Evolutionary conservation across 169 alveolate genomes (phyloP).

Genomic region (Besnoitia besnoiti): DNA sequence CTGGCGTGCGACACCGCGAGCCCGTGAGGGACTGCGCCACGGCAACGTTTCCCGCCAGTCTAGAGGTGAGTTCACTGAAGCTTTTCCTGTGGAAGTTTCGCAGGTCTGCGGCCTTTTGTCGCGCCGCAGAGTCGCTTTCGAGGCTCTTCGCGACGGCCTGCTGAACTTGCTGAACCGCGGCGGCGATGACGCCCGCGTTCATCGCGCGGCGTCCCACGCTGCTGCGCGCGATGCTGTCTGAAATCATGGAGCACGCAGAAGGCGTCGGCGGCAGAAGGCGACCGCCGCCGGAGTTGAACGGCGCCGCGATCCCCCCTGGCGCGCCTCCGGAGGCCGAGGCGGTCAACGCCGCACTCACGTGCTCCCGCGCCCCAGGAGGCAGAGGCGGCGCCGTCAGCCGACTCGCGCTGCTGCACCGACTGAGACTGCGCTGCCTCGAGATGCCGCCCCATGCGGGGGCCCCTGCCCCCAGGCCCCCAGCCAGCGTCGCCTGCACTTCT

Average conservation of each 20-base stretch:
- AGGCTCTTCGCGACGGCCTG: slow-evolving; percentile 16
- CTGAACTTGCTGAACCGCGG: slow-evolving; percentile 29
- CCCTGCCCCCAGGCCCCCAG: neutral
- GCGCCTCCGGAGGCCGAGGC: neutral
- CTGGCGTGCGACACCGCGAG: neutral
- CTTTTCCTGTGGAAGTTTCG: slow-evolving; percentile 4
- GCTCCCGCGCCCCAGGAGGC: neutral
- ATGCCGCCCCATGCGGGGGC: neutral
- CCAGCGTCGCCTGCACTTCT: neutral
- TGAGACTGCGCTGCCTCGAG: slow-evolving; percentile 17
- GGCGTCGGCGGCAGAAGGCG: slow-evolving; percentile 13
- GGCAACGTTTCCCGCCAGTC: neutral
- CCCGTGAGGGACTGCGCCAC: neutral
- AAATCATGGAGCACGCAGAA: slow-evolving; percentile 9
- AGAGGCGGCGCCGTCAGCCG: slow-evolving; percentile 12
- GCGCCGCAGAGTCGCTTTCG: neutral
- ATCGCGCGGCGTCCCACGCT: slow-evolving; percentile 18
- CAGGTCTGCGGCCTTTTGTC: slow-evolving; percentile 23
- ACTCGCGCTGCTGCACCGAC: slow-evolving; percentile 31
- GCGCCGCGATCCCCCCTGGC: neutral
- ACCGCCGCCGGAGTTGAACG: neutral
- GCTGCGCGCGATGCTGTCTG: slow-evolving; percentile 31
- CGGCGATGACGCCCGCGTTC: slow-evolving; percentile 12
- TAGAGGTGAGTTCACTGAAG: neutral
- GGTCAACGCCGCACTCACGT: neutral